phyloP scores from a whole-genome alignment of 129 eudicot species.

The Deinandra increscens region DNA sequence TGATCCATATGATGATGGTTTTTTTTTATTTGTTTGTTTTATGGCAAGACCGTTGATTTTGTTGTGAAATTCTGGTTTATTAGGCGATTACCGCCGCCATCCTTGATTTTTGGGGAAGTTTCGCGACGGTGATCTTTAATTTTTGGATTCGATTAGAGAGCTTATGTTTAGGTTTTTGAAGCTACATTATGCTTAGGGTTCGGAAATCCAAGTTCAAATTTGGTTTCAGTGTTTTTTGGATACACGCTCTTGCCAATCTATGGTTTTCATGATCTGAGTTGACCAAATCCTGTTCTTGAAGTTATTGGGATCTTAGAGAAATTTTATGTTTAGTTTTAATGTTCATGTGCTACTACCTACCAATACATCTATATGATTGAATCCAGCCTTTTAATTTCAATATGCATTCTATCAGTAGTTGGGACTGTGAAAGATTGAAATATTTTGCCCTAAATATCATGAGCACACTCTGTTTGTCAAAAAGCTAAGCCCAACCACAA shows the following conservation, averaged over 20 bases:
- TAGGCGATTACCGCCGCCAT: background rate
- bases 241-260: background rate
- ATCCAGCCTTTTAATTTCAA: background rate
- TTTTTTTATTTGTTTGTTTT: background rate
- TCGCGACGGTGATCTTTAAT: background rate
- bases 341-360: slow-evolving; percentile 11
- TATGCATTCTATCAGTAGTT: background rate
- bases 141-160: slow-evolving; percentile 5
- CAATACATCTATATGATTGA: slow-evolving; percentile 1
- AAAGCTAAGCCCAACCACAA: background rate
- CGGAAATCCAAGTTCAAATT: slow-evolving; percentile 8
- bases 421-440: background rate
- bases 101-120: background rate
- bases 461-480: background rate
- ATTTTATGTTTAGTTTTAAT: slow-evolving; percentile 6
- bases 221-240: background rate
- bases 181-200: slow-evolving; percentile 35
- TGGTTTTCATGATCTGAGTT: slow-evolving; percentile 12
- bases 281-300: slow-evolving; percentile 19
- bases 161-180: slow-evolving; percentile 9
- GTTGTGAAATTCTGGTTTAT: background rate
- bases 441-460: background rate
- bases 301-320: background rate
- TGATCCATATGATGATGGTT: background rate
- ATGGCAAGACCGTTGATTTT: background rate